Evolutionary conservation across 768 basidiomycete species (phyloP).

Genomic region (Dendrothele bispora): DNA sequence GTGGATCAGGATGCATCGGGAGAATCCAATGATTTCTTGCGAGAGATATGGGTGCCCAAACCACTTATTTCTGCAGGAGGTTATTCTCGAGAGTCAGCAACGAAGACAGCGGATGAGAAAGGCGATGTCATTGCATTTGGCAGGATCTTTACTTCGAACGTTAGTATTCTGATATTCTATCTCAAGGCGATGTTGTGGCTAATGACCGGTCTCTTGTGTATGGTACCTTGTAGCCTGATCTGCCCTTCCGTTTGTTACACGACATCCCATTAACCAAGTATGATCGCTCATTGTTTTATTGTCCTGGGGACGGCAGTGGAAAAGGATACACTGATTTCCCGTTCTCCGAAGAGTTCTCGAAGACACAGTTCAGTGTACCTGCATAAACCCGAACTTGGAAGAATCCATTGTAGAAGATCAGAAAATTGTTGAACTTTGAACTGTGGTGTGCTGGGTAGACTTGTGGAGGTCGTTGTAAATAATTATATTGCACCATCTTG

Average conservation of each 20-base stretch:
- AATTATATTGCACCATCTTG: too few relatives aligned
- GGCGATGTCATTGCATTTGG: constrained; percentile 32
- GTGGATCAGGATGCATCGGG: neutral
- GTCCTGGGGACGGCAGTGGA: constrained; percentile 22
- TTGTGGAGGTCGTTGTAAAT: too few relatives aligned
- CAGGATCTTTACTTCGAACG: constrained; percentile 33
- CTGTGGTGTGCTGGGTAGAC: too few relatives aligned
- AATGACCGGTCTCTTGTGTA: too few relatives aligned
- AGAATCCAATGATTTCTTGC: constrained; percentile 18
- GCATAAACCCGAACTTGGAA: too few relatives aligned
- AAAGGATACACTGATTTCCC: constrained; percentile 29
- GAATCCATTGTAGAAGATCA: too few relatives aligned
- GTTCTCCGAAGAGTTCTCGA: too few relatives aligned
- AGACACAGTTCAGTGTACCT: too few relatives aligned
- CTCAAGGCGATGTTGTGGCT: neutral
- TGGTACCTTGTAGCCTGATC: constrained; percentile 29
- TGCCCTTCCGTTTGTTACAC: constrained; percentile 25
- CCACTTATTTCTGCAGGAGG: constrained; percentile 28
- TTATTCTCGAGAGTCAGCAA: constrained; percentile 25
- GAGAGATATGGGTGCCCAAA: constrained; percentile 23
- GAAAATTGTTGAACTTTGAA: too few relatives aligned
- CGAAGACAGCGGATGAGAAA: constrained; percentile 22
- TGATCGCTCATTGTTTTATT: constrained; percentile 21
- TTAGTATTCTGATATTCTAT: constrained; percentile 8
- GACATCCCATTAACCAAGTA: constrained; percentile 17